Percentiles rank a stretch among this genome's conserved stretches.
Conservation (phyloP, 2,329 filamentous ascomycete species). For the Phyllosticta citrichinensis region DNA sequence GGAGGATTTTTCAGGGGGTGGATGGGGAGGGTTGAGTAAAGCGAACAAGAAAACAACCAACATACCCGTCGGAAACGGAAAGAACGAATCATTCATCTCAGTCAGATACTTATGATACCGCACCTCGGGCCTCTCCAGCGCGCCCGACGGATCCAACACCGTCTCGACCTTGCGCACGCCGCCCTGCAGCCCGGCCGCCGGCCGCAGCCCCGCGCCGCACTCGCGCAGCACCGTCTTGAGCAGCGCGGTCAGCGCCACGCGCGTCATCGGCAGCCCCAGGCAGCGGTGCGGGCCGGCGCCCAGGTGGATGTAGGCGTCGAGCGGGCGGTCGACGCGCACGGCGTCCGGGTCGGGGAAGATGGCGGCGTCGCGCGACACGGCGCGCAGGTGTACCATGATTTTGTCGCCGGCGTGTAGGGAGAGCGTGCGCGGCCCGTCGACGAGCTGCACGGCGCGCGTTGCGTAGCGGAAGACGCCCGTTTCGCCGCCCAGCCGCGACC, state of each 20-base stretch:
- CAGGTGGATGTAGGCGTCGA: slow-evolving; percentile 36
- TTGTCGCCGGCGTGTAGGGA: slow-evolving; percentile 27
- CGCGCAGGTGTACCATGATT: slow-evolving; percentile 34
- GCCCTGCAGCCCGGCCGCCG: slow-evolving; percentile 30
- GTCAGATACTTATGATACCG: slow-evolving; percentile 37
- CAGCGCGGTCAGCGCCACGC: slow-evolving; percentile 36
- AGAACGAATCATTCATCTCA: slow-evolving; percentile 38
- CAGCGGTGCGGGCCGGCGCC: slow-evolving; percentile 34
- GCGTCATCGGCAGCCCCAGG: slow-evolving; percentile 33
- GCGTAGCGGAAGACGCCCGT: slow-evolving; percentile 32
- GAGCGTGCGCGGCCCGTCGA: slow-evolving; percentile 21
- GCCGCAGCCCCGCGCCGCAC: slow-evolving; percentile 22
- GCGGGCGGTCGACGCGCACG: slow-evolving; percentile 28
- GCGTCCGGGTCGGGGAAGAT: slow-evolving; percentile 33
- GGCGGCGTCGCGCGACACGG: slow-evolving; percentile 30
- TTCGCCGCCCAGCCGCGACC: slow-evolving; percentile 33
- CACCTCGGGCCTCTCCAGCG: slow-evolving; percentile 21
- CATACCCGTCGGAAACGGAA: slow-evolving; percentile 39
- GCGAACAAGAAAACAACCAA: too few relatives aligned
- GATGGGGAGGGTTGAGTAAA: too few relatives aligned
- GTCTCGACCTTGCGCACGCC: slow-evolving; percentile 34
- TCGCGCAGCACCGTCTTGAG: slow-evolving; percentile 34
- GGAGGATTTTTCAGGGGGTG: too few relatives aligned
- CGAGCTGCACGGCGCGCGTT: slow-evolving; percentile 22
- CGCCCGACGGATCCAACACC: slow-evolving; percentile 5